Evolutionary conservation across 352 stramenopile genomes (phyloP), one percentile per base, ranked within the genome.

Genomic region (Phytopythium boreale): DNA sequence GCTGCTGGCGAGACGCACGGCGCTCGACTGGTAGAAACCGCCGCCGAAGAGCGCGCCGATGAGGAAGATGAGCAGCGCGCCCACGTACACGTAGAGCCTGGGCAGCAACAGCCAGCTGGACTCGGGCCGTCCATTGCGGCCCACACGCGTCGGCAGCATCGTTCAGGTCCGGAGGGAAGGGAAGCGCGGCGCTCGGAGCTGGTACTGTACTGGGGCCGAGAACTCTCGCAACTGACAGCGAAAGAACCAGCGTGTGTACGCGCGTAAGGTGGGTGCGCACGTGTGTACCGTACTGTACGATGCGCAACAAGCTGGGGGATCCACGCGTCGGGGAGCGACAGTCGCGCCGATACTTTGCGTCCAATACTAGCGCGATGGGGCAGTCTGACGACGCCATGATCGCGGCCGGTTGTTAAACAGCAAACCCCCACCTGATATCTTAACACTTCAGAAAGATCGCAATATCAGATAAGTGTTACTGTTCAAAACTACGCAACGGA

Each of bases 31-130:
- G 57, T 76, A 67, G 69, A 72, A 82, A 3, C 75, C 75, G 66
- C 65, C 73, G 57, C 75, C 77, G 26, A 84, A 82, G 64, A 84
- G 67, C 47, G 62, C 49, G 62, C 77, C 77, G 37, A 86, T 50
- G 17, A 78, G 20, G 63, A 86, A 86, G 58, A 80, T 51, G 29
- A 86, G 57, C 59, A 62, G 57, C 34, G 70, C 73, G n/a, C 75
- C 77, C 0, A 82, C 14, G 62, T 84, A 86, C 53, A 84, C 75
- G 67, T 82, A 84, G 49, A 68, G 53, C 57, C 64, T 67, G 17
- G 77, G 75, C 36, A 86, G 67, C 57, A 84, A 63, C 68, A 86
- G 72, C 75, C 75, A 84, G 31, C 71, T 74, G 56, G 64, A 77
- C 46, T 77, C 66, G 26, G 68, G 51, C 20, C 56, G 56, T 22